Conservation (phyloP, 2,329 filamentous ascomycete genomes). For the Teratosphaeriaceae sp. region DNA sequence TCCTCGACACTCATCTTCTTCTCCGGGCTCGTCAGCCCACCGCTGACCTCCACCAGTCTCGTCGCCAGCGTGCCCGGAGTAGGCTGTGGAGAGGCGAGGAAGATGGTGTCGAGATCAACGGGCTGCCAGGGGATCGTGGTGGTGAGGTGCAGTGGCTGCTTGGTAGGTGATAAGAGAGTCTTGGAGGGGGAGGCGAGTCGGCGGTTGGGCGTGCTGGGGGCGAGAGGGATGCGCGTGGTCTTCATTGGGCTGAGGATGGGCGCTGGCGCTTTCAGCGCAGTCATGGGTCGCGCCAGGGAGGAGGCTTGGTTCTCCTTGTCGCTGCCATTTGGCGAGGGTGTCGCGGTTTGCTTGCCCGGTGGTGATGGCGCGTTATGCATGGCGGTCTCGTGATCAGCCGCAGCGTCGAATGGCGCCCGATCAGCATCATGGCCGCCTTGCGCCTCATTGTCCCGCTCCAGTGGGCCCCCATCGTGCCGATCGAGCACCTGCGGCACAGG, state of each 20-base stretch:
- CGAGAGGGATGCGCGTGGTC: constrained; percentile 36
- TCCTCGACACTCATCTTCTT: constrained; percentile 89
- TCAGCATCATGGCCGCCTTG: constrained; percentile 5
- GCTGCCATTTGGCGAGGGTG: constrained; percentile 28
- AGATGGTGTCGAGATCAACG: constrained; percentile 68
- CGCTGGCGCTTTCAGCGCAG: constrained; percentile 25
- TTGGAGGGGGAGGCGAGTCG: constrained; percentile 15
- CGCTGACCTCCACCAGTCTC: constrained; percentile 38
- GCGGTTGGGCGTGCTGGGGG: constrained; percentile 33
- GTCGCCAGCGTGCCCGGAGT: constrained; percentile 18
- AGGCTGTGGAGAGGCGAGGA: constrained; percentile 41
- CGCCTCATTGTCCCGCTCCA: neutral
- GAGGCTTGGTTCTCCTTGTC: constrained; percentile 32
- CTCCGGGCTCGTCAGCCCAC: constrained; percentile 64
- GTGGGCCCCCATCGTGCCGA: neutral
- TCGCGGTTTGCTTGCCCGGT: too few species aligned
- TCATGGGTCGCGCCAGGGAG: constrained; percentile 24
- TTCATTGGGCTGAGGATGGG: constrained; percentile 25
- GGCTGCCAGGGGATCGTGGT: constrained; percentile 61
- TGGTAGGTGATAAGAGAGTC: constrained; percentile 29
- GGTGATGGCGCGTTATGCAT: too few species aligned
- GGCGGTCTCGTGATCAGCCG: too few species aligned
- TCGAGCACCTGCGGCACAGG: constrained; percentile 13
- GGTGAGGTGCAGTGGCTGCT: constrained; percentile 43
- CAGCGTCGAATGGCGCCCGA: too few species aligned